Conservation (phyloP, 495 filamentous ascomycete species). For the Aspergillus biplanus region DNA sequence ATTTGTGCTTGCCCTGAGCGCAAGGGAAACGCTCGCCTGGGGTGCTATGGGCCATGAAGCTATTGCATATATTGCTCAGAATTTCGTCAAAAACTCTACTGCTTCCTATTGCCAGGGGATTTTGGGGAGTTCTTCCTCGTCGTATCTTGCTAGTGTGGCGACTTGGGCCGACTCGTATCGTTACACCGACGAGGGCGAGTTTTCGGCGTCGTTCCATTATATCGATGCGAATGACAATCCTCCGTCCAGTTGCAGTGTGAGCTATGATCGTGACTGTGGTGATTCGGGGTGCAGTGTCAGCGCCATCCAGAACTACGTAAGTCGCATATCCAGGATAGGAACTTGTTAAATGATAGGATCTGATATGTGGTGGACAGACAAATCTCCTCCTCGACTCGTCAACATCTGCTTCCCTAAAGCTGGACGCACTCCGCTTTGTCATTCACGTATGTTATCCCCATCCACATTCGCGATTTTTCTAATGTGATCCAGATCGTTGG, state of each 20-base stretch:
- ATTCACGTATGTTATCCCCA: slow-evolving; percentile 46
- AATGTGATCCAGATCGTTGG: slow-evolving; percentile 51
- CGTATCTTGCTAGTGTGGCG: slow-evolving; percentile 62
- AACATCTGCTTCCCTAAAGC: slow-evolving; percentile 27
- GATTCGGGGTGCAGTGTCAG: slow-evolving; percentile 59
- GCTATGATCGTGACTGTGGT: slow-evolving; percentile 61
- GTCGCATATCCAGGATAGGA: slow-evolving; percentile 2
- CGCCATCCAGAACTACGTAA: slow-evolving; percentile 65
- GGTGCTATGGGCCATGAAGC: slow-evolving; percentile 61
- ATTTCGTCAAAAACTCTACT: slow-evolving; percentile 49
- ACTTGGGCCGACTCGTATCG: slow-evolving; percentile 66
- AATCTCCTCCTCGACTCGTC: slow-evolving; percentile 30
- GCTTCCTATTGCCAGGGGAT: slow-evolving; percentile 49
- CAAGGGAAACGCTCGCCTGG: slow-evolving; percentile 39
- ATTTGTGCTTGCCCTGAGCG: too few relatives aligned
- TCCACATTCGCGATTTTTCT: slow-evolving; percentile 17
- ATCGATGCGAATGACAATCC: slow-evolving; percentile 65
- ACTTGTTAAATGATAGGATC: background rate
- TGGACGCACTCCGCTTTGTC: slow-evolving; percentile 53
- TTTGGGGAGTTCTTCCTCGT: slow-evolving; percentile 50
- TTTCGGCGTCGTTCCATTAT: slow-evolving; percentile 57
- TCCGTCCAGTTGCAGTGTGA: slow-evolving; percentile 57
- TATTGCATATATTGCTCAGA: slow-evolving; percentile 55
- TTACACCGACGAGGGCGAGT: slow-evolving; percentile 54
- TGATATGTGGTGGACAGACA: slow-evolving; percentile 28